phyloP scores from a whole-genome alignment of 2,329 filamentous ascomycete species.

The Calonectria naviculata region DNA sequence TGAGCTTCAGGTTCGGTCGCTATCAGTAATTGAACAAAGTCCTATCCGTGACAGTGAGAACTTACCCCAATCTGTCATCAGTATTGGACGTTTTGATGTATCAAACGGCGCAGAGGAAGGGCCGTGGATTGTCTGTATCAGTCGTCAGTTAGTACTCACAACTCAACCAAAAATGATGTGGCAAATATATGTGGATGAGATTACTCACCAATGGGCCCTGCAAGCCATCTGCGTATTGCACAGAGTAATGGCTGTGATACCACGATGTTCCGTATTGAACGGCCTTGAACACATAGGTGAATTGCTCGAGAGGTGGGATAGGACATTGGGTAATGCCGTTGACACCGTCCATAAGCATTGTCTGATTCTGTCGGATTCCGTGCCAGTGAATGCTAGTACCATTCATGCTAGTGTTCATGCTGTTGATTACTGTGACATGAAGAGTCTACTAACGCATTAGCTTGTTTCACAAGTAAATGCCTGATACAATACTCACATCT shows the following conservation, averaged over 20 bases:
- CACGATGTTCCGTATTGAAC: constrained; percentile 37
- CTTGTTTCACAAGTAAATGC: accelerated
- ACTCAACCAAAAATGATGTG: no score
- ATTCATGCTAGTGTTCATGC: constrained; percentile 16
- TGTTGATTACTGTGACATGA: constrained; percentile 31
- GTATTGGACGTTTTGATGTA: constrained; percentile 21
- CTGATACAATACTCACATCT: constrained; percentile 25
- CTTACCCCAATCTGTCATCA: constrained; percentile 37
- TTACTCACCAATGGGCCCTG: constrained; percentile 29
- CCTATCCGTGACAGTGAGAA: background rate
- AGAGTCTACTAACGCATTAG: constrained; percentile 17
- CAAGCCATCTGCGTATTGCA: constrained; percentile 37
- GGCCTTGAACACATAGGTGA: constrained; percentile 31
- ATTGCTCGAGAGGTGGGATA: constrained; percentile 28
- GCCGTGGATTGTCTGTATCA: constrained; percentile 29
- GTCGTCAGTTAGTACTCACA: background rate
- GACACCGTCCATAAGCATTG: constrained; percentile 37
- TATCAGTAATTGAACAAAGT: background rate
- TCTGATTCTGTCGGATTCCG: constrained; percentile 31
- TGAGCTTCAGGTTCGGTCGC: constrained; percentile 6
- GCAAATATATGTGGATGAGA: accelerated
- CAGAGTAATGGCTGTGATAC: constrained; percentile 38
- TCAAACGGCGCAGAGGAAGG: constrained; percentile 31
- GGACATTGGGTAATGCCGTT: constrained; percentile 37
- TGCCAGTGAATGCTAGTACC: constrained; percentile 40